Percentiles rank a stretch among this genome's conserved stretches.
phyloP scores from a whole-genome alignment of 768 basidiomycete species.

The Boletus coccyginus region DNA sequence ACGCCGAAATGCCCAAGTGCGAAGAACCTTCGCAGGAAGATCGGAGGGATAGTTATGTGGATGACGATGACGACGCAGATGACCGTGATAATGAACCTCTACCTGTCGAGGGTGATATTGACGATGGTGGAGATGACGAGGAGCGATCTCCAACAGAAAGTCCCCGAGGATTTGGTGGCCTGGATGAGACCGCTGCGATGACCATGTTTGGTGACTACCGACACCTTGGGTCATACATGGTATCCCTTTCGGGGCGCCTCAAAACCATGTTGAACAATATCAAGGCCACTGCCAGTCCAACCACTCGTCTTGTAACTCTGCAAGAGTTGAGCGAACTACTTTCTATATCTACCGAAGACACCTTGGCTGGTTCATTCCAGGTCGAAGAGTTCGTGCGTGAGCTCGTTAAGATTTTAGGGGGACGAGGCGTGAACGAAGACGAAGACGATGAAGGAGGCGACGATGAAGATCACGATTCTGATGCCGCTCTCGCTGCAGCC shows the following conservation, averaged over 20 bases:
- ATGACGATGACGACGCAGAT: constrained; percentile 42
- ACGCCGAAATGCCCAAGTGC: constrained; percentile 52
- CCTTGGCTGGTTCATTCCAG: constrained; percentile 92
- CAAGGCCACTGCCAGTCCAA: constrained; percentile 79
- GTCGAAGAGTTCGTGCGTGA: constrained; percentile 91
- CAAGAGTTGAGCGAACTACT: constrained; percentile 95
- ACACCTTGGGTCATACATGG: constrained; percentile 89
- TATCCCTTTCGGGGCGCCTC: constrained; percentile 81
- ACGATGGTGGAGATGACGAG: constrained; percentile 40
- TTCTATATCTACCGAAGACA: constrained; percentile 96
- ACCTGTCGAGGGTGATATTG: constrained; percentile 47
- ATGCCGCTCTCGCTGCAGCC: constrained; percentile 85
- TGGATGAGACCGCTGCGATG: constrained; percentile 71
- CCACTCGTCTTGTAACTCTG: constrained; percentile 81
- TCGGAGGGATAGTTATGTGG: constrained; percentile 42
- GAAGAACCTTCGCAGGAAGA: constrained; percentile 44
- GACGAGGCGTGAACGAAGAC: constrained; percentile 66
- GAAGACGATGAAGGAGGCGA: constrained; percentile 73
- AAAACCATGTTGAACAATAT: constrained; percentile 90
- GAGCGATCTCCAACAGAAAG: constrained; percentile 37
- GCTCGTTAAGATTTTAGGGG: constrained; percentile 86
- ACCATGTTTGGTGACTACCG: constrained; percentile 87
- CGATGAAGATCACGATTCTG: constrained; percentile 68
- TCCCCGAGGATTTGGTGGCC: constrained; percentile 42
- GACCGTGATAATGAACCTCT: constrained; percentile 49